Percentiles rank a stretch among this genome's conserved stretches.
Evolutionary conservation across 352 stramenopile species (phyloP).

Genomic region (Phytophthora foliorum): DNA sequence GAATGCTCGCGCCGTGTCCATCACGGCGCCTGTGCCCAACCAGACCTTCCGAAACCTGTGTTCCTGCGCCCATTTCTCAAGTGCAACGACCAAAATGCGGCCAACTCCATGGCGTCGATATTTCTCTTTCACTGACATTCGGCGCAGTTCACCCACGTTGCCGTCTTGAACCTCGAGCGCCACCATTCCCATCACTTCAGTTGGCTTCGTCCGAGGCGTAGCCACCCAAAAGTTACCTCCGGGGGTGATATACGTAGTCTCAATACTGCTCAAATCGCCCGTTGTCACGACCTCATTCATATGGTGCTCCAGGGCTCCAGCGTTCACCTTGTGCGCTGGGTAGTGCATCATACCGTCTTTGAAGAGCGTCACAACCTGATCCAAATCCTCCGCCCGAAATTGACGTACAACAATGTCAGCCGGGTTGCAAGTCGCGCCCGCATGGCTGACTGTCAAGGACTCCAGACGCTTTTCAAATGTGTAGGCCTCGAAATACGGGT

Average conservation of each 20-base stretch:
- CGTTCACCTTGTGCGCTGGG: constrained; percentile 27
- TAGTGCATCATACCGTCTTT: constrained; percentile 35
- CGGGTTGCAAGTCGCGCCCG: background rate
- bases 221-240: constrained; percentile 42
- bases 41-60: constrained; percentile 29
- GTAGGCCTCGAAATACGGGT: constrained; percentile 39
- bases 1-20: constrained; percentile 31
- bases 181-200: constrained; percentile 28
- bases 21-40: constrained; percentile 24
- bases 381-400: constrained; percentile 20
- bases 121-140: constrained; percentile 32
- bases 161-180: constrained; percentile 21
- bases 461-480: constrained; percentile 42
- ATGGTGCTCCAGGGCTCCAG: constrained; percentile 19
- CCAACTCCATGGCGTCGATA: constrained; percentile 32
- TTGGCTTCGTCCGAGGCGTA: constrained; percentile 5
- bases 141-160: constrained; percentile 26
- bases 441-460: background rate
- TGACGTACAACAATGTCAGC: constrained; percentile 24
- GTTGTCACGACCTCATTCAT: constrained; percentile 19
- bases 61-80: constrained; percentile 27
- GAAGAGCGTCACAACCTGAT: constrained; percentile 30
- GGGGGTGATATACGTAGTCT: constrained; percentile 22
- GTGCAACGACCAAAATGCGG: constrained; percentile 12
- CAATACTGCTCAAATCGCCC: constrained; percentile 31